Conservation (phyloP, 805 yeast genomes). For the Wickerhamiella nectarea region DNA sequence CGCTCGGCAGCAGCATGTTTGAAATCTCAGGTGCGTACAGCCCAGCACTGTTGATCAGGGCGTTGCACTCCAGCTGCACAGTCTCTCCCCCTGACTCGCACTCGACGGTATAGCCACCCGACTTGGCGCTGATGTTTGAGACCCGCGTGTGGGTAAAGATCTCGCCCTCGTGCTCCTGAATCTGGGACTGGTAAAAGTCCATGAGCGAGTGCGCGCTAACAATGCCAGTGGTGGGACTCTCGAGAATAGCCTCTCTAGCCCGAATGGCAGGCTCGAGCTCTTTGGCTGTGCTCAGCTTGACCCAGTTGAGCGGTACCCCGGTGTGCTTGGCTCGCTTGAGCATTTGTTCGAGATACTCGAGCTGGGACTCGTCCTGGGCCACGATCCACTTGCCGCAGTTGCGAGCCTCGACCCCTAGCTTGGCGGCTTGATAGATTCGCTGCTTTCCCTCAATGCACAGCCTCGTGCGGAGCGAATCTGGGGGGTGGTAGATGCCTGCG, state of each 20-base stretch:
- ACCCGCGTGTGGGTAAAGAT: conserved; percentile 52
- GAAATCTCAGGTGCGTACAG: conserved; percentile 58
- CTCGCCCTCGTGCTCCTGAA: conserved; percentile 51
- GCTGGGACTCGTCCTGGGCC: conserved; percentile 59
- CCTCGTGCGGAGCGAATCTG: conserved; percentile 47
- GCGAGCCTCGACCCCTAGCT: conserved; percentile 40
- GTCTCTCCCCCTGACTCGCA: conserved; percentile 17
- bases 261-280: conserved; percentile 49
- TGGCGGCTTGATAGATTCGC: conserved; percentile 40
- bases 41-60: conserved; percentile 69
- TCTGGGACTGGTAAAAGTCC: conserved; percentile 39
- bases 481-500: conserved; percentile 77
- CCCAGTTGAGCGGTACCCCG: conserved; percentile 46
- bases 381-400: conserved; percentile 71
- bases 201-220: conserved; percentile 67
- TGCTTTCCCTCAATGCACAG: conserved; percentile 67
- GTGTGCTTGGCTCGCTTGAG: conserved; percentile 36
- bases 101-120: conserved; percentile 13
- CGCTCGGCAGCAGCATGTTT: conserved; percentile 52
- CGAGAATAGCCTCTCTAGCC: conserved; percentile 48
- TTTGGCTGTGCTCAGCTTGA: conserved; percentile 34
- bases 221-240: conserved; percentile 77
- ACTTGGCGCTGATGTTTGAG: conserved; percentile 23
- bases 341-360: conserved; percentile 42
- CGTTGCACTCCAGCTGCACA: conserved; percentile 31